Conservation (phyloP, 2,329 filamentous ascomycete genomes). For the Talaromyces sp. region DNA sequence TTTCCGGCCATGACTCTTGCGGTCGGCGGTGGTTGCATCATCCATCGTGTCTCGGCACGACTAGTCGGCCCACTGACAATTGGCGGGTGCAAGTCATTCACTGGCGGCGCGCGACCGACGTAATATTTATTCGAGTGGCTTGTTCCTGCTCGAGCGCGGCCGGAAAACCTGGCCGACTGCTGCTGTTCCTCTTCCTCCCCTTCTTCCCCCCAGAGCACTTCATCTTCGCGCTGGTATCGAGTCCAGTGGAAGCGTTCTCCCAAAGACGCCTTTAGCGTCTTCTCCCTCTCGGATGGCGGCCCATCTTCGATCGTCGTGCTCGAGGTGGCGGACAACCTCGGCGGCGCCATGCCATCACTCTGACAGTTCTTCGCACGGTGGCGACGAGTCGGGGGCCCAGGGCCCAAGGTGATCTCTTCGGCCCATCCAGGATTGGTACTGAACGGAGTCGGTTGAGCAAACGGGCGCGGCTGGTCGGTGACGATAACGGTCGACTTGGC, state of each 20-base stretch:
- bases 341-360: slow-evolving; percentile 49
- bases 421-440: slow-evolving; percentile 85
- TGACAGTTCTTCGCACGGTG: slow-evolving; percentile 55
- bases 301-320: slow-evolving; percentile 26
- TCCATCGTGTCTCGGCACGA: slow-evolving; percentile 74
- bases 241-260: slow-evolving; percentile 70
- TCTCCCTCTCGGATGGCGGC: slow-evolving; percentile 43
- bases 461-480: slow-evolving; percentile 65
- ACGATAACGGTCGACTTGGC: slow-evolving; percentile 54
- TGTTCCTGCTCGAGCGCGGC: slow-evolving; percentile 33
- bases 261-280: slow-evolving; percentile 25
- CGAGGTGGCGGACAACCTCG: slow-evolving; percentile 15
- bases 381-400: slow-evolving; percentile 63
- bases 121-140: slow-evolving; percentile 54
- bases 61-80: slow-evolving; percentile 70
- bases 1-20: slow-evolving; percentile 90
- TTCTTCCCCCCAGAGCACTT: slow-evolving; percentile 72
- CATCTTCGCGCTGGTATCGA: slow-evolving; percentile 81
- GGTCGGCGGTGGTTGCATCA: slow-evolving; percentile 86
- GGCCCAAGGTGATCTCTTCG: slow-evolving; percentile 80
- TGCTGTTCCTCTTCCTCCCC: slow-evolving; percentile 53
- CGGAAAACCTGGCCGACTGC: slow-evolving; percentile 47
- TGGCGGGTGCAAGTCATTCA: slow-evolving; percentile 82
- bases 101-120: slow-evolving; percentile 61
- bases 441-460: slow-evolving; percentile 73